These are phyloP conservation scores for Peniophora sp. DNA, from an alignment of 1,284 basidiomycete species.

Conservation along the genomic window DNA sequence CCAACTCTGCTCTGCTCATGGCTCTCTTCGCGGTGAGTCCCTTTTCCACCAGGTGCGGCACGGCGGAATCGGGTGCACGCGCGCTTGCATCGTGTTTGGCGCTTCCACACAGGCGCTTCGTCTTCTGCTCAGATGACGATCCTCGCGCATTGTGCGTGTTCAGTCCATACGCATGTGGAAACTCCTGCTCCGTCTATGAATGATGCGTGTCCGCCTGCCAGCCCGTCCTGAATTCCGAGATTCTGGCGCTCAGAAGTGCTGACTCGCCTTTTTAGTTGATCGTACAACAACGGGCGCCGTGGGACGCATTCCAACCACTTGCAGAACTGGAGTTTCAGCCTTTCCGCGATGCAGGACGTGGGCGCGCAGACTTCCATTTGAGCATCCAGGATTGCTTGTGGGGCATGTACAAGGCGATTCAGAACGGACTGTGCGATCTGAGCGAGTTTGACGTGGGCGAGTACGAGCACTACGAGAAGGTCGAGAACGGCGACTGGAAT, in stretches of 20 bases:
- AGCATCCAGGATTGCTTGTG: slow-evolving; percentile 92
- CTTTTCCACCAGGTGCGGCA: slow-evolving; percentile 5
- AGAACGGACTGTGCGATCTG: slow-evolving; percentile 84
- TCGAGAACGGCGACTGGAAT: slow-evolving; percentile 98
- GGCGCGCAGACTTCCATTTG: slow-evolving; percentile 88
- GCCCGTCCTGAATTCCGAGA: not conserved
- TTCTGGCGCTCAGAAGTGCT: slow-evolving; percentile 3
- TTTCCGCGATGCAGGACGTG: slow-evolving; percentile 94
- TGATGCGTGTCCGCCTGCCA: not conserved
- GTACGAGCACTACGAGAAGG: slow-evolving; percentile 92
- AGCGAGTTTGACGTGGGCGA: slow-evolving; percentile 86
- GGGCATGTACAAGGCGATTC: slow-evolving; percentile 92
- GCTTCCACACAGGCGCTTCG: slow-evolving; percentile 7
- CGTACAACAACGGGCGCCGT: slow-evolving; percentile 85
- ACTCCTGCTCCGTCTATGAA: not conserved
- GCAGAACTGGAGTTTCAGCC: slow-evolving; percentile 89
- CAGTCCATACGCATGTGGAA: not conserved
- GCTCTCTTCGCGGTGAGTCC: slow-evolving; percentile 79
- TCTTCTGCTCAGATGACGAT: not conserved
- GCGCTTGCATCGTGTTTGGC: not conserved
- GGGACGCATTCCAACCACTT: slow-evolving; percentile 91
- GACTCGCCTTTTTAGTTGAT: slow-evolving; percentile 66
- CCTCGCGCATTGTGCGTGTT: not conserved
- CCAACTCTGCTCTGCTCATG: slow-evolving; percentile 90
- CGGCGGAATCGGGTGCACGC: not conserved